phyloP scores from a whole-genome alignment of 108 stramenopile species.

The Pseudonitzschia pungens region DNA sequence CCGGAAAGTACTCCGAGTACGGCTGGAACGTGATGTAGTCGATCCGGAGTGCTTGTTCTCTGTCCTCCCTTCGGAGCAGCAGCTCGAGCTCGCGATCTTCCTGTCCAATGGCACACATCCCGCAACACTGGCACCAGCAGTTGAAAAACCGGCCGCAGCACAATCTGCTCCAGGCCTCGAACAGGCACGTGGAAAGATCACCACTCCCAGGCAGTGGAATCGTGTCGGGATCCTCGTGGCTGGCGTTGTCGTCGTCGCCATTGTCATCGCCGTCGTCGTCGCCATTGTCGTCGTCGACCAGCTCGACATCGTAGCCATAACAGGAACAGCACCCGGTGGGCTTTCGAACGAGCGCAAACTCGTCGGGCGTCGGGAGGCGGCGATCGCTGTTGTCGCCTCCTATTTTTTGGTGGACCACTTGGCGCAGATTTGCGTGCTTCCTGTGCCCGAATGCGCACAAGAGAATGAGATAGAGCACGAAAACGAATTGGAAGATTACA shows the following conservation, averaged over 20 bases:
- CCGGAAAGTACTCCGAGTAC: constrained; percentile 55
- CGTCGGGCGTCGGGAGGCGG: background rate
- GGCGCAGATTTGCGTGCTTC: background rate
- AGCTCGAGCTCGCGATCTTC: constrained; percentile 69
- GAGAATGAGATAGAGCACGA: background rate
- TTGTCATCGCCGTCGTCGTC: background rate
- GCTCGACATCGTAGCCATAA: background rate
- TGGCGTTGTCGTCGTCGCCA: background rate
- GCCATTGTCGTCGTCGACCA: background rate
- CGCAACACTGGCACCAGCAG: constrained; percentile 63
- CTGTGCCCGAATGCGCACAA: background rate
- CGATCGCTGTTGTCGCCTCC: background rate
- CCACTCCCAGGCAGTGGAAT: background rate
- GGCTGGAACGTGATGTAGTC: constrained; percentile 84
- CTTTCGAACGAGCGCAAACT: background rate
- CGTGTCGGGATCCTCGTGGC: background rate
- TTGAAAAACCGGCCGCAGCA: constrained; percentile 40
- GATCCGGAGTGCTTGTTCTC: constrained; percentile 33
- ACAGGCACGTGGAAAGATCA: background rate
- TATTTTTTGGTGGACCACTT: background rate
- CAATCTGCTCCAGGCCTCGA: constrained; percentile 20
- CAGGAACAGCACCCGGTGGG: background rate
- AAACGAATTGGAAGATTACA: background rate
- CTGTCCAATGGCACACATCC: constrained; percentile 77
- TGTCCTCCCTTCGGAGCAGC: constrained; percentile 34